Base-by-base conservation (phyloP, 2,329 filamentous ascomycete genomes). In the Cadophora sp. region DNA sequence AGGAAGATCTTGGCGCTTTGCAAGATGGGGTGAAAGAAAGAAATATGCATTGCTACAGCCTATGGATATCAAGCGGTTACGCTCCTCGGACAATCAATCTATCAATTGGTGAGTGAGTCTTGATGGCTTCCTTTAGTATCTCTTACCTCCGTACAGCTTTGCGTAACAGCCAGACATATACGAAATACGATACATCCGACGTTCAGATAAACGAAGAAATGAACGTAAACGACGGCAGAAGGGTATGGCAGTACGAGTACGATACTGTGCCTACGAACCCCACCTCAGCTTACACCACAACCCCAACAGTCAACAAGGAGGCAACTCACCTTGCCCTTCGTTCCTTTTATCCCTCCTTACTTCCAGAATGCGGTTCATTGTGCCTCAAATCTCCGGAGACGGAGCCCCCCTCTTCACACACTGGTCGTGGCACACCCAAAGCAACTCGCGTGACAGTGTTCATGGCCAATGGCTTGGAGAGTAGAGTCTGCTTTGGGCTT, bases 351-450 rank as follows among this genome's bases (percentile, higher is more conserved):
- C n/a, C n/a, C n/a, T 58, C 55, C 55, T 37, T 14, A 1, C 29
- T 40, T 37, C 29, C 31, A 55, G 51, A 53, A 53, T 53, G 26
- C 51, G 51, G 51, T 31, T 37, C 37, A 61, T 61, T 24, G 24
- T 5, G 58, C 22, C 37, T n/a, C 31, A 55, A 43, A 62, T 62
- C 58, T 61, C 40, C 37, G 59, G 59, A 61, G 58, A 62, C 31
- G 37, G 56, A 62, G 59, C 43, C 59, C 40, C 59, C 59, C 59
- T 31, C 40, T 31, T 24, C 27, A 29, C 37, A 5, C 59, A 62
- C 50, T 40, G 59, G 26, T 26, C 6, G 59, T 48, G 40, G 40
- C 26, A 31, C 58, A 29, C 26, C 58, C 58, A 61, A 16, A 37
- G 31, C 55, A 40, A 11, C 55, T 24, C 11, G 31, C 19, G 59